Base-by-base conservation (phyloP, 352 stramenopile species). In the Phytopythium kandeliae region DNA sequence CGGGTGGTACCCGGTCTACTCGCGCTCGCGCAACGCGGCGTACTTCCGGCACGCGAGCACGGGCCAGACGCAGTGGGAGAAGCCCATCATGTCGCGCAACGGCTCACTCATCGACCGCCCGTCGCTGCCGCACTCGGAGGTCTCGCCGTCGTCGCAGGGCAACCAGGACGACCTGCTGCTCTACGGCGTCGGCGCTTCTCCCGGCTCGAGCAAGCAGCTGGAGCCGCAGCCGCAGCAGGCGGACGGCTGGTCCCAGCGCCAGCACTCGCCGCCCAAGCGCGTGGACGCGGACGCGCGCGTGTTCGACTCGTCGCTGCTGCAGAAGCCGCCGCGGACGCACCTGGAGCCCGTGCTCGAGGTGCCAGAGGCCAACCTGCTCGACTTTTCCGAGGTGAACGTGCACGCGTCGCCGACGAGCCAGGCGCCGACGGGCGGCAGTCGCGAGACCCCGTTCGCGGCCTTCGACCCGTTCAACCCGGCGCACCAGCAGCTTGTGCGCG, bases 1-100 rank as follows among this genome's bases (percentile, higher is more conserved):
- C 0, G 75, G 76, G 8, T 92, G 78, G 75, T 87, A 86, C 48
- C 83, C 83, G 0, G 80, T 94, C 16, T 86, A 74, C 62, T 92
- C 83, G 56, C 78, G 80, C 26, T 86, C 80, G 19, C 78, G 78
- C 4, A 81, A 70, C 44, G 70, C 70, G 1, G 73, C 81, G 31
- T 94, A 94, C 58, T 94, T 86, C 34, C 78, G 77, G 38, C 82
- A 94, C 38, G 68, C 86, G 38, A 43, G 48, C 4, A 83, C 64
- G n/a, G 70, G 70, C 9, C 61, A 83, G 35, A 85, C 78, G 21
- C 71, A 80, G 52, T 94, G 83, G 83, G 78, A 90, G 51, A 86
- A 85, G 48, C 83, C 80, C 2, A 63, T 86, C 51, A 71, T 89
- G 60, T 69, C 73, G 7, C 78, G 78, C 36, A 64, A 60, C 15